A percentile compares a stretch with the other conserved stretches of the same genome.
These are phyloP conservation scores for Didymosphaeria variabile DNA, from an alignment of 2,329 filamentous ascomycete species.

Conservation along the genomic window DNA sequence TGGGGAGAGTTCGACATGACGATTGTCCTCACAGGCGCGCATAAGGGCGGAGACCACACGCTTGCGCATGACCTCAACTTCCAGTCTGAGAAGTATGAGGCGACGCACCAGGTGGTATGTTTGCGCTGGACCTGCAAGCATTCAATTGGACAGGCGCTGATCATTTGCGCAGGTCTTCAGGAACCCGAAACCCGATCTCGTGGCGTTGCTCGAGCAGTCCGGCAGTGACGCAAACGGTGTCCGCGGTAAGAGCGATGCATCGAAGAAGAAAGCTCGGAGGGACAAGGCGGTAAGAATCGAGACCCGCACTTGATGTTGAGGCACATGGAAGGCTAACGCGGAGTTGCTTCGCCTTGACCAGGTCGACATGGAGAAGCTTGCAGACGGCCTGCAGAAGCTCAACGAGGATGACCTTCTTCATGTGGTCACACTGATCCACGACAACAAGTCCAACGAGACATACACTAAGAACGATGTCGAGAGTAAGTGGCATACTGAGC, in stretches of 20 bases:
- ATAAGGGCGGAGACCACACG: slow-evolving; percentile 83
- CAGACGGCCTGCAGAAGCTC: slow-evolving; percentile 87
- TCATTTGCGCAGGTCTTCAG: slow-evolving; percentile 72
- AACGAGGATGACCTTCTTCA: slow-evolving; percentile 92
- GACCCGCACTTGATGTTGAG: background rate
- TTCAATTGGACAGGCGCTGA: slow-evolving; percentile 17
- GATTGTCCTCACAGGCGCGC: slow-evolving; percentile 81
- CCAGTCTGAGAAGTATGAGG: slow-evolving; percentile 79
- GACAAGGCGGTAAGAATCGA: slow-evolving; percentile 63
- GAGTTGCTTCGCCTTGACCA: slow-evolving; percentile 31
- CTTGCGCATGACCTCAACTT: slow-evolving; percentile 95
- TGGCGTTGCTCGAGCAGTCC: slow-evolving; percentile 81
- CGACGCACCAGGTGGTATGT: slow-evolving; percentile 76
- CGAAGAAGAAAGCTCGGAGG: slow-evolving; percentile 79
- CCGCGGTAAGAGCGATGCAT: slow-evolving; percentile 71
- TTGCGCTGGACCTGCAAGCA: background rate
- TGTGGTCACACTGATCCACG: slow-evolving; percentile 97
- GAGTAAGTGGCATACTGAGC: slow-evolving; percentile 66
- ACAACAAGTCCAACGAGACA: slow-evolving; percentile 92
- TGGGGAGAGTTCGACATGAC: slow-evolving; percentile 99
- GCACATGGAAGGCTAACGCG: slow-evolving; percentile 1
- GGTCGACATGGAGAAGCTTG: slow-evolving; percentile 95
- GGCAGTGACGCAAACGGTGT: slow-evolving; percentile 70
- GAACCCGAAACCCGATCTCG: slow-evolving; percentile 88
- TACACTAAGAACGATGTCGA: slow-evolving; percentile 98